These are phyloP conservation scores for Fonsecaea nubica DNA, from an alignment of 2,329 filamentous ascomycete species.

Conservation along the genomic window DNA sequence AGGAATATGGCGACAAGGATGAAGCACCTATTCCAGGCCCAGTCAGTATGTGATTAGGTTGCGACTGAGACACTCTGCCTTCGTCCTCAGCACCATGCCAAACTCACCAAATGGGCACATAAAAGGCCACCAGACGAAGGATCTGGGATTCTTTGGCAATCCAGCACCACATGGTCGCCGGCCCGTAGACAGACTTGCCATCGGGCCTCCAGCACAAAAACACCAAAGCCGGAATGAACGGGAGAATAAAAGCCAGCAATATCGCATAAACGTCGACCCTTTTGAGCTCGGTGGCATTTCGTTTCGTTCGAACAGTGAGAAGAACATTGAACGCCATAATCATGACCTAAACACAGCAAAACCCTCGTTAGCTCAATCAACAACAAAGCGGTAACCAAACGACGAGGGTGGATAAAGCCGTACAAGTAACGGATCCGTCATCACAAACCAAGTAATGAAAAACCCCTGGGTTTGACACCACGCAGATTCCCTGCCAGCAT, in stretches of 20 bases:
- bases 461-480: constrained; percentile 31
- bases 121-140: constrained; percentile 29
- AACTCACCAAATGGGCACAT: constrained; percentile 31
- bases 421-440: constrained; percentile 34
- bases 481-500: constrained; percentile 25
- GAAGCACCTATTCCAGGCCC: constrained; percentile 12
- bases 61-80: neutral
- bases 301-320: constrained; percentile 26
- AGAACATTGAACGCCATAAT: constrained; percentile 33
- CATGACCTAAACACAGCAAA: constrained; percentile 18
- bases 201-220: constrained; percentile 32
- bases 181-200: constrained; percentile 29
- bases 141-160: constrained; percentile 28
- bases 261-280: constrained; percentile 28
- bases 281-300: constrained; percentile 25
- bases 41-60: neutral
- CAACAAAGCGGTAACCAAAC: too few species aligned
- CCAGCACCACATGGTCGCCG: constrained; percentile 34
- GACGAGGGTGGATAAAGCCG: neutral
- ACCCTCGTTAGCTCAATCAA: too few species aligned
- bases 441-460: constrained; percentile 35
- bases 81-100: neutral
- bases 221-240: constrained; percentile 27
- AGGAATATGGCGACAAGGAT: constrained; percentile 28
- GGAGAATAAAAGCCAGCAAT: constrained; percentile 25